Evolutionary conservation across 371 early-diverging fungal species (phyloP).

Genomic region (Mortierella sp.): DNA sequence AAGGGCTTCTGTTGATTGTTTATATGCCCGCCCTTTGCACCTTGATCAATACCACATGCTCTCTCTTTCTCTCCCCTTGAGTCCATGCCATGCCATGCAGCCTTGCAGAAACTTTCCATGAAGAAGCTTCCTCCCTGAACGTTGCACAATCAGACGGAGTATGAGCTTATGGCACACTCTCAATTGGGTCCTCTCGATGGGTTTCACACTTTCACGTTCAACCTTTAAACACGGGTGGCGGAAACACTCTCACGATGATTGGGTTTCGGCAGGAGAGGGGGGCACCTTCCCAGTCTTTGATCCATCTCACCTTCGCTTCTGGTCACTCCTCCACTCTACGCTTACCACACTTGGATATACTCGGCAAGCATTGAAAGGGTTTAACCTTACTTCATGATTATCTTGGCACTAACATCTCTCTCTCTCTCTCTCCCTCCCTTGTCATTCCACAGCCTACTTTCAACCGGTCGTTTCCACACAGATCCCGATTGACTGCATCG

Average conservation of each 20-base stretch:
- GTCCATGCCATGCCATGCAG: slow-evolving; percentile 9
- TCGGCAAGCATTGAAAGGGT: not conserved
- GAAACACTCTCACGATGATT: too few relatives aligned
- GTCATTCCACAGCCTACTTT: slow-evolving; percentile 2
- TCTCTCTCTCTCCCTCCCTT: not conserved
- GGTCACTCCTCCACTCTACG: too few relatives aligned
- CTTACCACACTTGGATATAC: too few relatives aligned
- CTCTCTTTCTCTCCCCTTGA: slow-evolving; percentile 5
- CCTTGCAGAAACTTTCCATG: slow-evolving; percentile 8
- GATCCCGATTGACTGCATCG: slow-evolving; percentile 9
- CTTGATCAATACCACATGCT: slow-evolving; percentile 1
- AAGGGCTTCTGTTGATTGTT: slow-evolving; percentile 1
- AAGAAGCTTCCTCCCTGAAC: not conserved
- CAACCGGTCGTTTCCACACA: not conserved
- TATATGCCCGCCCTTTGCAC: slow-evolving; percentile 8
- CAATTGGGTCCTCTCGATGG: not conserved
- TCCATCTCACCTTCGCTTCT: too few relatives aligned
- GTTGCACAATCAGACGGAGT: slow-evolving; percentile 21
- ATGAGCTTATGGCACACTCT: slow-evolving; percentile 7
- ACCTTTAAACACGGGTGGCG: not conserved
- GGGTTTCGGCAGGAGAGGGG: too few relatives aligned
- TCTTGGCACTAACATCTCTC: slow-evolving; percentile 1
- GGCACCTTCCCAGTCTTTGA: too few relatives aligned
- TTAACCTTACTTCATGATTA: not conserved
- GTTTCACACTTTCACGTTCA: not conserved